Conservation (phyloP, 768 basidiomycete genomes). For the Gyrodon lividus region DNA sequence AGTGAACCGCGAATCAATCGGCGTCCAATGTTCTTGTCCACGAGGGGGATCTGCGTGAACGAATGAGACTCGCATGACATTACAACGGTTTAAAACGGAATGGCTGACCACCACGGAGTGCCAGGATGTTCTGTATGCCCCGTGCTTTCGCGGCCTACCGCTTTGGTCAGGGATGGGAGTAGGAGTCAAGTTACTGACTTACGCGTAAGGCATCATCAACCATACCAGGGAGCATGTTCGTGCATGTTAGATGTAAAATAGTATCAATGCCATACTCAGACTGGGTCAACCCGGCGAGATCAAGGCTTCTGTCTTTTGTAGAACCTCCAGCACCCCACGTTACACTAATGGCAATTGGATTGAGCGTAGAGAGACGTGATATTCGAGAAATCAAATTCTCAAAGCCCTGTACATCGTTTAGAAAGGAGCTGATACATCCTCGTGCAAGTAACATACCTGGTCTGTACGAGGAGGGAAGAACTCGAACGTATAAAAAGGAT, state of each 20-base stretch:
- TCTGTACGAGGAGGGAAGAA: conserved; percentile 97
- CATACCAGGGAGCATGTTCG: conserved; percentile 89
- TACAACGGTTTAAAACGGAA: neutral
- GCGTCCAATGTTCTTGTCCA: conserved; percentile 91
- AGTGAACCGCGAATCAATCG: conserved; percentile 78
- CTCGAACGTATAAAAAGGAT: conserved; percentile 91
- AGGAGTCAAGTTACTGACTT: conserved; percentile 18
- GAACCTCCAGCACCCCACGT: conserved; percentile 98
- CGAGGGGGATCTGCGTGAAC: conserved; percentile 75
- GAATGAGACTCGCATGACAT: neutral
- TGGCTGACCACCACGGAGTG: conserved; percentile 80
- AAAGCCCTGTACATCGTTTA: conserved; percentile 60
- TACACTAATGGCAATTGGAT: conserved; percentile 83
- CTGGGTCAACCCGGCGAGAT: conserved; percentile 79
- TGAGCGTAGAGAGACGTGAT: conserved; percentile 69
- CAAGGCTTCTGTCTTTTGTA: conserved; percentile 84
- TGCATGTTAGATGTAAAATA: conserved; percentile 93
- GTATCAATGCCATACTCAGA: conserved; percentile 77
- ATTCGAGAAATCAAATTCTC: conserved; percentile 90
- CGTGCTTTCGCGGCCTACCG: conserved; percentile 72
- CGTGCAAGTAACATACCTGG: conserved; percentile 48
- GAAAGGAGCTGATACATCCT: neutral
- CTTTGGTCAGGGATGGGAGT: conserved; percentile 5
- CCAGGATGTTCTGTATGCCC: conserved; percentile 88
- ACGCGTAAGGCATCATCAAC: conserved; percentile 87